Conservation (phyloP, 1,284 basidiomycete species). For the Mycena citricolor region DNA sequence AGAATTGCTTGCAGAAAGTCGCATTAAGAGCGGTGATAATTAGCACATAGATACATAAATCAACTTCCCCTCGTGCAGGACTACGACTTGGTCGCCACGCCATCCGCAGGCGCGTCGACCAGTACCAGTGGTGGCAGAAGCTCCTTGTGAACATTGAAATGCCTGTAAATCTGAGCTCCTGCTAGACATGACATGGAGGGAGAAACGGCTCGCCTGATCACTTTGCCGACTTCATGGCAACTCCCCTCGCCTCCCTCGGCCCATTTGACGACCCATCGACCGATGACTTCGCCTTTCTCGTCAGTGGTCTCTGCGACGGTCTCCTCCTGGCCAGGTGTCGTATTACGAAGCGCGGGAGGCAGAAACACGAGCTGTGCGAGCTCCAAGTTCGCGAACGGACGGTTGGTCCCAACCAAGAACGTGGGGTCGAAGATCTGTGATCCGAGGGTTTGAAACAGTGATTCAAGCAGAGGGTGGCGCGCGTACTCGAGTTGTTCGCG, state of each 20-base stretch:
- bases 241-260: slow-evolving; percentile 58
- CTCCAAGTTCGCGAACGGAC: slow-evolving; percentile 83
- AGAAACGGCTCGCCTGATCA: slow-evolving; percentile 53
- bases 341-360: slow-evolving; percentile 36
- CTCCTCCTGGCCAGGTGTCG: slow-evolving; percentile 57
- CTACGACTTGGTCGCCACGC: background rate
- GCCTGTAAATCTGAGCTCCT: slow-evolving; percentile 37
- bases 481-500: slow-evolving; percentile 48
- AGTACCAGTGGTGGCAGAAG: slow-evolving; percentile 39
- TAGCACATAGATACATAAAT: background rate
- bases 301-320: slow-evolving; percentile 76
- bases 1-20: background rate
- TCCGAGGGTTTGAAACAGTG: background rate
- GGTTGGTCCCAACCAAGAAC: slow-evolving; percentile 67
- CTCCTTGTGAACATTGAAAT: slow-evolving; percentile 87
- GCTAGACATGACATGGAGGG: background rate
- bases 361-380: slow-evolving; percentile 58
- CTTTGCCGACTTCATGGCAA: slow-evolving; percentile 58
- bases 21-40: background rate
- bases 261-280: slow-evolving; percentile 80
- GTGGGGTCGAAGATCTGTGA: slow-evolving; percentile 72
- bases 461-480: background rate
- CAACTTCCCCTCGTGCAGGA: background rate
- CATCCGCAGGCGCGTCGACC: background rate
- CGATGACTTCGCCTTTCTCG: slow-evolving; percentile 61